Conservation (phyloP, 805 yeast genomes). For the Kluyveromyces nonfermentans region DNA sequence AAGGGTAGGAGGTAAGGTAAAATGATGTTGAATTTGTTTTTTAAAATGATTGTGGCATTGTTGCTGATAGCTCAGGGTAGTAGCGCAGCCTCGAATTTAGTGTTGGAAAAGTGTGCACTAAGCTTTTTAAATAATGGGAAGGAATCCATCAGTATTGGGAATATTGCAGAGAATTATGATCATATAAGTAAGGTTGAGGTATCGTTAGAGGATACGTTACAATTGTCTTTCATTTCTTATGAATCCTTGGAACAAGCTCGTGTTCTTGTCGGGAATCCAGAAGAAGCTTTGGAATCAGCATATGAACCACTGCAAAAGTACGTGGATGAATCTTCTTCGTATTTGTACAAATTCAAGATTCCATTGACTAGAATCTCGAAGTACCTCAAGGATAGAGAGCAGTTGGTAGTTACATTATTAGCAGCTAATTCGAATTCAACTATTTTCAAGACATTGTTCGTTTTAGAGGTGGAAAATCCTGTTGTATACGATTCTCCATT, state of each 20-base stretch:
- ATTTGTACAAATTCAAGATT: conserved; percentile 10
- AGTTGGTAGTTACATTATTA: neutral
- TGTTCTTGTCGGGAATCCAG: conserved; percentile 21
- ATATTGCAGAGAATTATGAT: neutral
- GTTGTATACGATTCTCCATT: conserved; percentile 4
- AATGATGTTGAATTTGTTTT: neutral
- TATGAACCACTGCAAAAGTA: conserved; percentile 14
- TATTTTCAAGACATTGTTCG: neutral
- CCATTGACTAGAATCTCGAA: conserved; percentile 5
- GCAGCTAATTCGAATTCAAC: neutral
- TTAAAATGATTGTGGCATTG: neutral
- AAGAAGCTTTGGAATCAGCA: conserved; percentile 16
- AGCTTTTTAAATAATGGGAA: neutral
- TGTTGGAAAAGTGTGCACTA: neutral
- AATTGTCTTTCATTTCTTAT: neutral
- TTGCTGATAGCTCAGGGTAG: neutral
- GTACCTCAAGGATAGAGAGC: neutral
- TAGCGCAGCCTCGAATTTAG: neutral
- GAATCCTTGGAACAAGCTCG: neutral
- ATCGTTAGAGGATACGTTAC: neutral
- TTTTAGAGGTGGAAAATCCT: neutral
- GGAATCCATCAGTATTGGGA: neutral
- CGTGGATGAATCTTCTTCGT: conserved; percentile 7
- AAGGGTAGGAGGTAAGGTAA: too few species aligned
- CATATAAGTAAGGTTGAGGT: neutral